phyloP scores from a whole-genome alignment of 164 flowering plant genomes.

The Aristolochia contorta region DNA sequence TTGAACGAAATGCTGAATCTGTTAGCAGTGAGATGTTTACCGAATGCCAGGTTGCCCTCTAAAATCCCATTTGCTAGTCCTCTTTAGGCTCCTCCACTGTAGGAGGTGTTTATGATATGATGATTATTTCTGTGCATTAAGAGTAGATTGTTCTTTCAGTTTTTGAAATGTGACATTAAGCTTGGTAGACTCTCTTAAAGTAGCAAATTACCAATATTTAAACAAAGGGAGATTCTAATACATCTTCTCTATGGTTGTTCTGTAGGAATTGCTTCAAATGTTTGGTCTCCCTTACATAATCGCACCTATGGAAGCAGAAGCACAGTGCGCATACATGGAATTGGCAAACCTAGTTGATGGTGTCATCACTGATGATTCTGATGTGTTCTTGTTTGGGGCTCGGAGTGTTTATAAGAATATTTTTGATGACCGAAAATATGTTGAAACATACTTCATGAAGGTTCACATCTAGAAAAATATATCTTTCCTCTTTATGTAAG shows the following conservation, averaged over 20 bases:
- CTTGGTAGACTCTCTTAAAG: background rate
- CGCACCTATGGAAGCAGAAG: conserved; percentile 99
- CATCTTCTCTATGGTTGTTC: conserved; percentile 1
- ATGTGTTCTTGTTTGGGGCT: conserved; percentile 94
- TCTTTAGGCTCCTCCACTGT: background rate
- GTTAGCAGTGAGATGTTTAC: conserved; percentile 91
- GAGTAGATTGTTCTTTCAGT: background rate
- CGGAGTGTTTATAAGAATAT: conserved; percentile 89
- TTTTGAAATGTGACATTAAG: background rate
- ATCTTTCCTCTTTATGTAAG: background rate
- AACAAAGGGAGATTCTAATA: background rate
- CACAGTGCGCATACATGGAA: conserved; percentile 95
- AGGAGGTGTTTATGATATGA: background rate
- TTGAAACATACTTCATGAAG: conserved; percentile 96
- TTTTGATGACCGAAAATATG: conserved; percentile 94
- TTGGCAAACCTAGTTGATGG: conserved; percentile 80
- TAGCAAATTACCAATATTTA: background rate
- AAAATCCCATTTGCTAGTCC: background rate
- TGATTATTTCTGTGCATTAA: background rate
- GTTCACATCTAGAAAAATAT: conserved; percentile 23
- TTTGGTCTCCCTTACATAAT: conserved; percentile 95
- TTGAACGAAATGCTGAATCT: conserved; percentile 88
- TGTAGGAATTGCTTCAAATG: conserved; percentile 88
- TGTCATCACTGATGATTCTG: conserved; percentile 97
- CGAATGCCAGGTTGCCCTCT: conserved; percentile 75